Evolutionary conservation across 2,329 filamentous ascomycete genomes (phyloP).

Genomic region (Colletotrichum echinochloae): DNA sequence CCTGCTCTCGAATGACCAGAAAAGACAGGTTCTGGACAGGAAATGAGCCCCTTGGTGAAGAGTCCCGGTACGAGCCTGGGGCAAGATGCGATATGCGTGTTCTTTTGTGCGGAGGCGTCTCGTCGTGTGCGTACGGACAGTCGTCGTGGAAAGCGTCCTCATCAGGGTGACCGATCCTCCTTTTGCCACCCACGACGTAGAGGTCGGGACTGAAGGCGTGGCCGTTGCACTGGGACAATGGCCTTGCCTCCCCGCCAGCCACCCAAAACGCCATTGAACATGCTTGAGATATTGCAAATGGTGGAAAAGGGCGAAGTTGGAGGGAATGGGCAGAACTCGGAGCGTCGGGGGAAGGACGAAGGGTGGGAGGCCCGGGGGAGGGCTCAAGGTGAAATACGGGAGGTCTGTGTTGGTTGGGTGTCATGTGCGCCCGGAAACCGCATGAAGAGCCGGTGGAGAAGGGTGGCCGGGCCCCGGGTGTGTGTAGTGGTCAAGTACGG

Average conservation of each 20-base stretch:
- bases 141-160: slow-evolving; percentile 50
- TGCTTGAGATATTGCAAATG: slow-evolving; percentile 44
- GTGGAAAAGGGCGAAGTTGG: slow-evolving; percentile 15
- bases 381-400: slow-evolving; percentile 38
- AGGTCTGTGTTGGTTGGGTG: slow-evolving; percentile 28
- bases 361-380: slow-evolving; percentile 22
- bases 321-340: slow-evolving; percentile 19
- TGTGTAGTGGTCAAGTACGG: slow-evolving; percentile 27
- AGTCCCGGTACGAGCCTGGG: background rate
- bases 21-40: slow-evolving; percentile 51
- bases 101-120: slow-evolving; percentile 38
- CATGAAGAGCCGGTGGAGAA: slow-evolving; percentile 37
- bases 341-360: slow-evolving; percentile 1
- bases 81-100: slow-evolving; percentile 20
- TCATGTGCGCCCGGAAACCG: slow-evolving; percentile 40
- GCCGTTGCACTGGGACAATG: slow-evolving; percentile 30
- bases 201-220: slow-evolving; percentile 35
- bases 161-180: slow-evolving; percentile 52
- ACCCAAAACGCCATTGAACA: slow-evolving; percentile 49
- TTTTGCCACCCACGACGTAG: slow-evolving; percentile 53
- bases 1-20: slow-evolving; percentile 54
- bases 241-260: slow-evolving; percentile 39
- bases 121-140: slow-evolving; percentile 45
- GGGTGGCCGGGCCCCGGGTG: slow-evolving; percentile 24
- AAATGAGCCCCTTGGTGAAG: slow-evolving; percentile 44